Base-by-base conservation (phyloP, 139 green algal genomes). In the Pleodorina starrii region DNA sequence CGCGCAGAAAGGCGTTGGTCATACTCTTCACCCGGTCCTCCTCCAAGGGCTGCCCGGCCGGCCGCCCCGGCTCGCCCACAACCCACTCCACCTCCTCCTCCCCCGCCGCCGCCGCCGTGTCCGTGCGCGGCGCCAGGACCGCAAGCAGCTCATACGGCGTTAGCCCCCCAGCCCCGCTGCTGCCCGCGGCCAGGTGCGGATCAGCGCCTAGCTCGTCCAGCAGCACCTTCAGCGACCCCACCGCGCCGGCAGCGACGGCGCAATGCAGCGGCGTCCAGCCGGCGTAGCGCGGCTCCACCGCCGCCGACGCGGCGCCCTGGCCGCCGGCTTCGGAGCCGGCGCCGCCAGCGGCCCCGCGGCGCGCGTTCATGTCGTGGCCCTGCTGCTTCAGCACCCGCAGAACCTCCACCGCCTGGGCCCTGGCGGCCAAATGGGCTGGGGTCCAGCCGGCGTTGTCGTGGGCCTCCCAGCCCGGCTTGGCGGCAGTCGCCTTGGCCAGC, bases 181-280 rank as follows among this genome's bases (percentile, higher is more conserved):
- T 66, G 54, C 54, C 54, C 25, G 21, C 29, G 54, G 54, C 19
- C 23, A 48, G 42, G n/a, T 77, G 80, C n/a, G 60, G 80, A 5
- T 87, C 60, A 0, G 80, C 80, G 2, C 80, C 60, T 7, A 87
- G 80, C 42, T 87, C 80, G 1, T n/a, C 29, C 40, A 87, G 60
- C 42, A 87, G 80, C 1, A 23, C 42, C 60, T 36, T 27, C 0
- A 63, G 38, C 1, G 80, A 59, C 11, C 2, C 19, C 60, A 66
- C 42, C 2, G 80, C 42, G 60, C 80, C 80, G 17, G n/a, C 43
- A 21, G 60, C 60, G 2, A 87, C 80, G 5, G 80, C 80, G n/a
- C 42, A 87, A 29, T 87, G 80, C 80, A 87, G 29, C 60, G 80
- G 80, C 80, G 80, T 66, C 80, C 80, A 87, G 80, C 80, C 43